Evolutionary conservation across 2,329 filamentous ascomycete species (phyloP), one percentile per base, ranked within the genome.

Genomic region (Colletotrichum sp.): DNA sequence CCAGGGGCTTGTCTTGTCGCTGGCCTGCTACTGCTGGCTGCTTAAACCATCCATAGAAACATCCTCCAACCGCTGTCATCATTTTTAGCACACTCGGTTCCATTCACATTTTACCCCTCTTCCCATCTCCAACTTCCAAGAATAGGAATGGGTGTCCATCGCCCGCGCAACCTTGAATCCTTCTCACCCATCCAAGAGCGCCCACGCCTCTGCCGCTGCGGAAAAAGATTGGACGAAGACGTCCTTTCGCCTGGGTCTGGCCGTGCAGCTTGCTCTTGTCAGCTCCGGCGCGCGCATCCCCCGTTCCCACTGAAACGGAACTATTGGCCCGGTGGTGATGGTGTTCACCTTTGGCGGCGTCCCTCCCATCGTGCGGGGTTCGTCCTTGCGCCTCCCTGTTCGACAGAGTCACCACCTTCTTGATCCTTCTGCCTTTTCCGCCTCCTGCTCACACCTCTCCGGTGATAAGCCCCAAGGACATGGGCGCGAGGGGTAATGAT

Each of bases 271-370:
- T 52, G 43, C 43, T 52, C 69, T 72, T 56, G 61, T 62, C 72
- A 62, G 61, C 69, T 62, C 18, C 63, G 48, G 24, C 14, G 24
- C 28, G n/a, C 58, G 55, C 72, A 75, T 58, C 62, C 24, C 43
- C 24, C 32, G 13, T 21, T 36, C n/a, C 24, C 48, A 38, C 26
- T 75, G 73, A 64, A 75, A 75, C 73, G 63, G 28, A 68, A 68
- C 69, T 68, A 73, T 75, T 73, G 69, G 69, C 32, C 71, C 63
- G 56, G 48, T 48, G 36, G 12, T 38, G 69, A 30, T 71, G 72
- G 61, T 71, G 62, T 72, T 55, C 13, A 24, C 30, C n/a, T 21
- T 58, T 21, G 18, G 14, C 64, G 21, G 30, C 55, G 28, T 59
- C 28, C 24, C 16, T 59, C 62, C 56, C 24, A n/a, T 16, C 58